Base-by-base conservation (phyloP, 2,329 filamentous ascomycete genomes). In the Didymella pinodella region DNA sequence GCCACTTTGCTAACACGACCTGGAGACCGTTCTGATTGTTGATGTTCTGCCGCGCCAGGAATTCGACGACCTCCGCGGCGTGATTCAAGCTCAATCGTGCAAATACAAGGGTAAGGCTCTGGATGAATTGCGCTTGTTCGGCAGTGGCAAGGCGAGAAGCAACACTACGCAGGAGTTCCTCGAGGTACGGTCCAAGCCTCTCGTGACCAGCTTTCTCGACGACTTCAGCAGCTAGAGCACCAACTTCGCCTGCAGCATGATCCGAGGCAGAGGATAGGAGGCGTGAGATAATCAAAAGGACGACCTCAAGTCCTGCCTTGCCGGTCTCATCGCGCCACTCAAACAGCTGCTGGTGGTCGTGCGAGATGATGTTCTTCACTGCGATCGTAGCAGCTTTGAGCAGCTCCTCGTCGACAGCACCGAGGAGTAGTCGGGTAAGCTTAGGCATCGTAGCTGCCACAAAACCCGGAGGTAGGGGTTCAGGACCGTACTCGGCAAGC, bases 161-260 rank as follows among this genome's bases (percentile, higher is more conserved):
- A 16, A 99, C 94, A 18, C 94, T 95, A 68, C 90, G 88, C 4
- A 99, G 85, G 22, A 99, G 87, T 75, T 96, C 92, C 40, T 91
- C 88, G 26, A 99, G 84, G 75, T 92, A 97, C 11, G 93, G 93
- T 0, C 95, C 95, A 11, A 99, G 87, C 54, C 91, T 88, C 74
- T 97, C 93, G 36, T 93, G 89, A 11, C 95, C 95, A 50, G 94
- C 95, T 79, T 95, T 97, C 78, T 98, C 94, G 0, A 99, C 95
- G 28, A 99, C 83, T 77, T 97, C 93, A 1, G 94, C 94, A 4
- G 95, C 95, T 64, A 99, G 86, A 16, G 93, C 92, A 66, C 95
- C 95, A 43, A 99, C 93, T 79, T 99, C 94, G n/a, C 93, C 92
- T 5, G 94, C 95, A 18, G 93, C 91, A 70, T 94, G 92, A 71